Evolutionary conservation across 208 protist genomes (phyloP), one percentile per base, ranked within the genome.

Genomic region (Leishmania gerbilli): DNA sequence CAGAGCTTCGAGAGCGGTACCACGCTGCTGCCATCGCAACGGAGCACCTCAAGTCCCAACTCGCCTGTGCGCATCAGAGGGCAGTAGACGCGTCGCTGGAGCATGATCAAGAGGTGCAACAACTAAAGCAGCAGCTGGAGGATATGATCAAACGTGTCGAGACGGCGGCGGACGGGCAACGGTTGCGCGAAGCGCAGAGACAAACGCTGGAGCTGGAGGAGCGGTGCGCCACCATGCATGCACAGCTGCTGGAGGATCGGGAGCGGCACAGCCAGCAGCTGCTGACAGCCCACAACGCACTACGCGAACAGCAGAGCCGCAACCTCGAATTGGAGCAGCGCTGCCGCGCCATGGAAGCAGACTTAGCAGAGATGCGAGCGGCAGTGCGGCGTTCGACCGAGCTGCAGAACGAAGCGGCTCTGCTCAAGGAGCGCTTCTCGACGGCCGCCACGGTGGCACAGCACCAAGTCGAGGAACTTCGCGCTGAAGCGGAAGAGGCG

Each of bases 291-390:
- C 90, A 96, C 87, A 87, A 88, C 60, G 92, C 94, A 37, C 80
- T 97, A 60, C 91, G 91, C 1, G 94, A 95, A 86, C 90, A 92
- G 86, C 92, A 96, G 77, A 85, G 80, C 24, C 91, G 89, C 62
- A 88, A 88, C 51, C 64, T 94, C 34, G 91, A 93, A 71, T 79
- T 95, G 7, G 94, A 94, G 89, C 92, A 95, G 87, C 94, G 90
- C 31, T 85, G 85, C 76, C 90, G 90, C 37, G 76, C 87, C 24
- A 84, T 90, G 79, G 91, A 92, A 72, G 75, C 84, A 24, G 94
- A 95, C 69, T 51, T 94, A 13, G 76, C 79, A 1, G 86, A 95
- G 74, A 92, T 95, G 88, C 94, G 91, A 27, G 76, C 89, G 1
- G 77, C 93, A 13, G 87, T 96, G 78, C 92, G 91, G 68, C 88